phyloP scores from a whole-genome alignment of 768 basidiomycete species.

The Gautieria morchelliformis region DNA sequence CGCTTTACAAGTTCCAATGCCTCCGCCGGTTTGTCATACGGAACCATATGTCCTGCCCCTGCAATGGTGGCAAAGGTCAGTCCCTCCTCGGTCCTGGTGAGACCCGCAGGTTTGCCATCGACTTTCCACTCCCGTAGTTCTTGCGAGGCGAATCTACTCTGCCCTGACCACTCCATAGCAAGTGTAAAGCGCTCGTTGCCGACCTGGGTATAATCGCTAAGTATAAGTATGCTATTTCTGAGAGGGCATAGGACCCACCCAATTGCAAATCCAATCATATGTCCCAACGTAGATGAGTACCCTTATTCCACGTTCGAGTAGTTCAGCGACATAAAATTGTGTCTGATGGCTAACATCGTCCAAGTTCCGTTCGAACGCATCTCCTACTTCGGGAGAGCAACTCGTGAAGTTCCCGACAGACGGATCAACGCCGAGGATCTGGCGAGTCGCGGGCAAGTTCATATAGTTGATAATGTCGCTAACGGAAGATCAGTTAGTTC shows the following conservation, averaged over 20 bases:
- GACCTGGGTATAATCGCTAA: constrained; percentile 65
- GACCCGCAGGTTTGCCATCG: constrained; percentile 40
- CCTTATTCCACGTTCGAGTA: constrained; percentile 69
- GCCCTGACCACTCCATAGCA: constrained; percentile 62
- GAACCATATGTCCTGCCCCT: constrained; percentile 71
- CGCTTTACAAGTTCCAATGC: constrained; percentile 50
- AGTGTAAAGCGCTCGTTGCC: constrained; percentile 48
- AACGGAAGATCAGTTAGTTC: too few relatives aligned
- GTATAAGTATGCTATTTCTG: constrained; percentile 40
- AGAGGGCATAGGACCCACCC: neutral
- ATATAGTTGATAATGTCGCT: constrained; percentile 35
- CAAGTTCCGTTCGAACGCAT: constrained; percentile 42
- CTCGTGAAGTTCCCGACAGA: constrained; percentile 41
- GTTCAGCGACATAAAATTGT: constrained; percentile 54
- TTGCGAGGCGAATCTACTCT: constrained; percentile 34
- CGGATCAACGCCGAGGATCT: constrained; percentile 36
- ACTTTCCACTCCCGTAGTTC: constrained; percentile 46
- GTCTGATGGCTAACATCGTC: constrained; percentile 52
- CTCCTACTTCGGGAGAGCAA: constrained; percentile 43
- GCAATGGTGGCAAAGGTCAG: constrained; percentile 59
- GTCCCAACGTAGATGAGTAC: constrained; percentile 62
- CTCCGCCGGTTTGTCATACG: constrained; percentile 54
- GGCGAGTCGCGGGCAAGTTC: constrained; percentile 33
- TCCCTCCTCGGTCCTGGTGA: constrained; percentile 43
- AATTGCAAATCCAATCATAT: neutral